A percentile compares a stretch with the other conserved stretches of the same genome.
phyloP scores from a whole-genome alignment of 176 grass and related monocot species.

The Eremochloa ophiuroides region DNA sequence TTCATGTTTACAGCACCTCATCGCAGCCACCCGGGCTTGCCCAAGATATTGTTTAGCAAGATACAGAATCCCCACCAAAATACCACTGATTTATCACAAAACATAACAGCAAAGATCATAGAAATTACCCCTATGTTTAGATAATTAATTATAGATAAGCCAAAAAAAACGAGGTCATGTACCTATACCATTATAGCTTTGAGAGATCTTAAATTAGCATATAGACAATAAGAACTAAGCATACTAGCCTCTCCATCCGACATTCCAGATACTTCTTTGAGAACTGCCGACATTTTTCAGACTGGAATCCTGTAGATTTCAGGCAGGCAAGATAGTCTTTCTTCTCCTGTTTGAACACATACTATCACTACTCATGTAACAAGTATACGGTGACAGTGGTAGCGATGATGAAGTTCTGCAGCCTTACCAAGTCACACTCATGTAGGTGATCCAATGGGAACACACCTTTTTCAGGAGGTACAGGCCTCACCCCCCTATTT shows the following conservation, averaged over 20 bases:
- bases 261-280: constrained; percentile 78
- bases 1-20: neutral
- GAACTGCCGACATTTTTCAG: constrained; percentile 59
- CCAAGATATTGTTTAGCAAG: neutral
- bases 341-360: constrained; percentile 55
- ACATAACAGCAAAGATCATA: neutral
- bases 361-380: neutral
- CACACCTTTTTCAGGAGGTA: constrained; percentile 90
- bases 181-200: neutral
- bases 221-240: neutral
- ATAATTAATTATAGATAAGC: neutral
- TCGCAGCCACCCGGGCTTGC: neutral
- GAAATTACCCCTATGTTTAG: neutral
- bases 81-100: neutral
- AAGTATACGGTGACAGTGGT: neutral
- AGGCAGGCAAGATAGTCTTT: constrained; percentile 83
- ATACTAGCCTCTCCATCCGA: constrained; percentile 65
- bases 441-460: constrained; percentile 86
- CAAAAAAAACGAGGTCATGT: neutral
- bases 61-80: neutral
- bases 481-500: constrained; percentile 71
- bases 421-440: constrained; percentile 69
- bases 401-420: neutral
- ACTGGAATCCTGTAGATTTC: constrained; percentile 65
- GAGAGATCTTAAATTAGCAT: neutral